Evolutionary conservation across 352 stramenopile species (phyloP), one percentile per base, ranked within the genome.

Genomic region (Discostella stelligera): DNA sequence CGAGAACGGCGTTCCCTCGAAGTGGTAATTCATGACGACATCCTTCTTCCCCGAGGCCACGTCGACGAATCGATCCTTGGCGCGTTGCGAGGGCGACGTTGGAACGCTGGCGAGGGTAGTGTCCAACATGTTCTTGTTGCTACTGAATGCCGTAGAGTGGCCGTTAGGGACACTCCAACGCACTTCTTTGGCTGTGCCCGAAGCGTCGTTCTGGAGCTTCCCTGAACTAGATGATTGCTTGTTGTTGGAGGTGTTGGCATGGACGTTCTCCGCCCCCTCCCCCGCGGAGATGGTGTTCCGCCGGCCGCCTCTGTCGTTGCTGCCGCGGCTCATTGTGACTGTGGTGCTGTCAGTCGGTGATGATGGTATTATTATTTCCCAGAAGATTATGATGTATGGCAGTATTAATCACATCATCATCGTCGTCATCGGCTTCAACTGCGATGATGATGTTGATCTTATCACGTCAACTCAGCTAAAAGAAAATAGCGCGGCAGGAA

Each of bases 1-100:
- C n/a, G 52, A 60, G 52, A 60, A 60, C 21, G 52, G 52, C 21
- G 52, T 60, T 27, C 52, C 52, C 21, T 60, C 52, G n/a, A 60
- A 60, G 52, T 60, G 52, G 21, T 60, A 60, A 41, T 60, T 60
- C 52, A 60, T 60, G 11, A 60, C 52, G 4, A 60, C 52, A 32
- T 60, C 52, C 21, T 60, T 32, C 52, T 32, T 60, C 5, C 52
- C 52, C 20, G 52, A 60, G 8, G 52, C 52, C 52, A 60, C 52
- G 52, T 60, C 52, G 21, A 32, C 52, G 21, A 60, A 60, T 39
- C 52, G 52, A 27, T 60, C 52, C 52, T 39, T 60, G 21, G 30
- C 32, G 21, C 52, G 52, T 32, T 39, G 52, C 10, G 11, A 20
- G 11, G 14, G 14, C 8, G 52, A 60, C 11, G 52, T 60, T 9